phyloP scores from a whole-genome alignment of 305 asterid genomes.

The Salvia sclarea region DNA sequence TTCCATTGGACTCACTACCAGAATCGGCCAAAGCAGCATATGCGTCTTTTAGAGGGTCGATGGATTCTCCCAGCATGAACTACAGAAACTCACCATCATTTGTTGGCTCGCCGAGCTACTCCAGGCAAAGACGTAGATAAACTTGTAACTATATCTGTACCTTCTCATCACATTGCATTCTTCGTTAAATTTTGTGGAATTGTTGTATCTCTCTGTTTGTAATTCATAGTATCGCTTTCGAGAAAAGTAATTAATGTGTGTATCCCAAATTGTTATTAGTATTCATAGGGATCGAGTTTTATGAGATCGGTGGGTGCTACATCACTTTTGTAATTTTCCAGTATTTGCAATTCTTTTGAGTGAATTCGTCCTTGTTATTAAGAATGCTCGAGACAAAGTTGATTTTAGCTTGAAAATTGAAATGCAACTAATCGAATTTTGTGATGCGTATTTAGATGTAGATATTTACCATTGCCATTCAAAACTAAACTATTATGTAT shows the following conservation, averaged over 20 bases:
- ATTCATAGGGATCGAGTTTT: conserved; percentile 27
- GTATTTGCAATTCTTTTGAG: not conserved
- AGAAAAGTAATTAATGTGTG: not conserved
- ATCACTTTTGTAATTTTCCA: not conserved
- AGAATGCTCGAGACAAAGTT: no score
- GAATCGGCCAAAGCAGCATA: conserved; percentile 94
- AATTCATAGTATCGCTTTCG: conserved; percentile 32
- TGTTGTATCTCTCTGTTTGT: conserved; percentile 45
- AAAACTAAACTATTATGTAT: no score
- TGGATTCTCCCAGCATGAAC: conserved; percentile 78
- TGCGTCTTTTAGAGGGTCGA: conserved; percentile 78
- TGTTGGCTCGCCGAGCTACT: conserved; percentile 71
- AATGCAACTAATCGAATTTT: no score
- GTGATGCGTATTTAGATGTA: not conserved
- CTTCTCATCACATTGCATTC: conserved; percentile 3
- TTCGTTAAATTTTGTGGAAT: conserved; percentile 32
- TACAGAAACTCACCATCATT: conserved; percentile 55
- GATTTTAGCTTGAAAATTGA: no score
- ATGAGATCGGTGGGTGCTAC: not conserved
- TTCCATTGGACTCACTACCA: conserved; percentile 73
- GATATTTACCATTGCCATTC: not conserved
- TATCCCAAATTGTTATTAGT: conserved; percentile 27
- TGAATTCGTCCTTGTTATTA: conserved; percentile 6
- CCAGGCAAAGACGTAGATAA: conserved; percentile 86
- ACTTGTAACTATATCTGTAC: conserved; percentile 20